phyloP scores from a whole-genome alignment of 257 asterid genomes.

The Solanum sejunctum region DNA sequence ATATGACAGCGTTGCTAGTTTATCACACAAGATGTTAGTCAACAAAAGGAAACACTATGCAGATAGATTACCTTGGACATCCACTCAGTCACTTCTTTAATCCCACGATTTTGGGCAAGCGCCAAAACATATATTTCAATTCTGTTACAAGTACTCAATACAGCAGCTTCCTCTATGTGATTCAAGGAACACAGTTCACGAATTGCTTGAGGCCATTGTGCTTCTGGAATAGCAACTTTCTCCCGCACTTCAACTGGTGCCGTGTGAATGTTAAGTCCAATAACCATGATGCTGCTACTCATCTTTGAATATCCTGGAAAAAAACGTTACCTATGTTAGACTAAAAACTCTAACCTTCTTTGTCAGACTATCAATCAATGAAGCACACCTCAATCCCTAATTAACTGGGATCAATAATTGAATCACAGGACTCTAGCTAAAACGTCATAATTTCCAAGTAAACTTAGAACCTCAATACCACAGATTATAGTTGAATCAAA shows the following conservation, averaged over 20 bases:
- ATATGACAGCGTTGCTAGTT: not conserved
- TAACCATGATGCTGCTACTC: constrained; percentile 61
- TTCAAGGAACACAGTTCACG: constrained; percentile 56
- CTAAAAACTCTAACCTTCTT: not conserved
- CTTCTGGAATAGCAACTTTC: constrained; percentile 87
- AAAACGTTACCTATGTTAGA: constrained; percentile 1
- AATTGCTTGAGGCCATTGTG: constrained; percentile 71
- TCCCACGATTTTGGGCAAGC: constrained; percentile 72
- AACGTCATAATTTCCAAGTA: not conserved
- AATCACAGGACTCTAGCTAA: not conserved
- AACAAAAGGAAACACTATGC: not conserved
- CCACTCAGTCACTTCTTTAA: constrained; percentile 94
- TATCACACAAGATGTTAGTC: not conserved
- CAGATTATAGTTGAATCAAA: not conserved
- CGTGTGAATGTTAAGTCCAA: constrained; percentile 69
- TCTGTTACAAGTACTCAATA: constrained; percentile 88
- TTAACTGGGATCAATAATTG: not conserved
- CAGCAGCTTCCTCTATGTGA: constrained; percentile 95
- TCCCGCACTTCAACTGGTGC: constrained; percentile 86
- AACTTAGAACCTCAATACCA: not conserved
- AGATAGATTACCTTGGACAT: constrained; percentile 72
- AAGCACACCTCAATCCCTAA: not conserved
- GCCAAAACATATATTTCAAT: constrained; percentile 82
- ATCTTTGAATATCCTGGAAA: constrained; percentile 74
- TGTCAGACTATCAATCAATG: not conserved